These are phyloP conservation scores for Phyllosticta citrichinensis DNA, from an alignment of 2,329 filamentous ascomycete genomes.

Conservation along the genomic window DNA sequence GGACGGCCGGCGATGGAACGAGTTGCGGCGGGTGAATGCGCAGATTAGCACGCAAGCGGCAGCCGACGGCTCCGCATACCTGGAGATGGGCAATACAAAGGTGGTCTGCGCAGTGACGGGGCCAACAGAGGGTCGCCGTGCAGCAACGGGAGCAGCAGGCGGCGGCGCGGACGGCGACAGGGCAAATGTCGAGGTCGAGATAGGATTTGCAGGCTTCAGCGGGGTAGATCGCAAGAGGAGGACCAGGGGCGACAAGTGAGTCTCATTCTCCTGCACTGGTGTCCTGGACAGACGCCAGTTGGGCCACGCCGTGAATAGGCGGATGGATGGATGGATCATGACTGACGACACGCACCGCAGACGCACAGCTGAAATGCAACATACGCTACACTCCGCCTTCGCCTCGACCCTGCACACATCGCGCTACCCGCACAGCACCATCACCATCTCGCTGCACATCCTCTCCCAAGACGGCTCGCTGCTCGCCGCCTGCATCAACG, in stretches of 20 bases:
- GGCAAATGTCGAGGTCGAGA: conserved; percentile 67
- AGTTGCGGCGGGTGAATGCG: conserved; percentile 77
- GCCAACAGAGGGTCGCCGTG: conserved; percentile 58
- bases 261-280: conserved; percentile 9
- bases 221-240: conserved; percentile 74
- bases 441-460: conserved; percentile 74
- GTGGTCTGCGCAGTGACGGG: conserved; percentile 88
- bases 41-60: conserved; percentile 88
- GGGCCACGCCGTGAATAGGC: neutral
- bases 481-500: conserved; percentile 83
- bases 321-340: neutral
- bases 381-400: conserved; percentile 69
- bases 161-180: conserved; percentile 33
- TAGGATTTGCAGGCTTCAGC: conserved; percentile 79
- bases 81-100: conserved; percentile 96
- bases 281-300: neutral
- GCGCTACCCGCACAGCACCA: conserved; percentile 79
- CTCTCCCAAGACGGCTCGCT: conserved; percentile 84
- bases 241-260: conserved; percentile 68
- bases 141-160: neutral
- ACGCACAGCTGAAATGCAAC: conserved; percentile 69
- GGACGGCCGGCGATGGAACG: conserved; percentile 87
- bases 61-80: conserved; percentile 84
- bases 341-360: conserved; percentile 34
- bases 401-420: conserved; percentile 70